Conservation (phyloP, 495 filamentous ascomycete species). For the Aeminium ludgeri region DNA sequence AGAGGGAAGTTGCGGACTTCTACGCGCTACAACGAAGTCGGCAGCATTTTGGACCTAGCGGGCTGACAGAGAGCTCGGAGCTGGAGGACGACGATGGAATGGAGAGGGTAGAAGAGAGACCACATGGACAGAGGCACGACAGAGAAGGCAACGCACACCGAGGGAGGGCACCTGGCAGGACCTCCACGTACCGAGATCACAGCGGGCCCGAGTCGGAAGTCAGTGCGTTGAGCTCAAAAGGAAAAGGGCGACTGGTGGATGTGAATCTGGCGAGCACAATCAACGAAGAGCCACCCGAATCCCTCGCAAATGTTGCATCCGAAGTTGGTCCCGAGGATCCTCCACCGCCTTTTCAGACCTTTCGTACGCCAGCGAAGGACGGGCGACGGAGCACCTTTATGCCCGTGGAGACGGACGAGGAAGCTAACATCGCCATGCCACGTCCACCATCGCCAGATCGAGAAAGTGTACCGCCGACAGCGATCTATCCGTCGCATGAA, state of each 20-base stretch:
- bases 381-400: constrained; percentile 24
- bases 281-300: constrained; percentile 36
- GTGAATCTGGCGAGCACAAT: constrained; percentile 62
- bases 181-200: constrained; percentile 21
- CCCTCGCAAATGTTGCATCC: constrained; percentile 27
- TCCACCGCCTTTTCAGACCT: constrained; percentile 77
- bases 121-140: constrained; percentile 15
- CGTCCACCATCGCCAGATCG: constrained; percentile 30
- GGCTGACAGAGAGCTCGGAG: constrained; percentile 65
- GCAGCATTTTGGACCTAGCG: constrained; percentile 65
- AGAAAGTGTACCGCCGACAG: constrained; percentile 33
- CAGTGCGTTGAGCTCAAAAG: constrained; percentile 35
- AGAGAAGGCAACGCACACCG: constrained; percentile 15
- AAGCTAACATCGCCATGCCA: constrained; percentile 21
- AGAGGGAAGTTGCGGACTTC: constrained; percentile 81
- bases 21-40: constrained; percentile 81
- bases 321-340: constrained; percentile 45
- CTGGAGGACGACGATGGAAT: constrained; percentile 50
- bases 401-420: constrained; percentile 32
- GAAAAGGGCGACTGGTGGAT: constrained; percentile 64
- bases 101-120: constrained; percentile 16
- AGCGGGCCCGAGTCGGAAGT: constrained; percentile 22
- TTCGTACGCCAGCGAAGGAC: constrained; percentile 33
- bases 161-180: constrained; percentile 14
- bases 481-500: constrained; percentile 29